phyloP scores from a whole-genome alignment of 2,329 filamentous ascomycete genomes.

The Epichloe gansuensis region DNA sequence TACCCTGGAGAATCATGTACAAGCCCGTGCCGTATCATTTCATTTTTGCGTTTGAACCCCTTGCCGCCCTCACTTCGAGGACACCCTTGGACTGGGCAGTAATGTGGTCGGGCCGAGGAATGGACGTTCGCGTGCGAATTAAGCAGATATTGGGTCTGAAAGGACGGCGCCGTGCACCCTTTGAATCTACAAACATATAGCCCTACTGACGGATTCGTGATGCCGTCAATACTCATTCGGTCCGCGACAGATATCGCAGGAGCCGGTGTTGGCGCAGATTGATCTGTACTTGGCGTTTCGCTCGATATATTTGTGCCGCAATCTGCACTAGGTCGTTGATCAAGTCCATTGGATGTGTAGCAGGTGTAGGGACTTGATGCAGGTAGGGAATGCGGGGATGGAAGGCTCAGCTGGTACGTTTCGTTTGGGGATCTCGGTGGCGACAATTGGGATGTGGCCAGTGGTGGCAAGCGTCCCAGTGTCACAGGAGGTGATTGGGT shows the following conservation, averaged over 20 bases:
- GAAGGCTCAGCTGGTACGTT: constrained; percentile 29
- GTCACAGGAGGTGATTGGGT: constrained; percentile 23
- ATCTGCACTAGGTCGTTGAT: constrained; percentile 26
- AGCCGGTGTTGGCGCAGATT: constrained; percentile 29
- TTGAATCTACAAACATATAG: constrained; percentile 44
- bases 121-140: constrained; percentile 70
- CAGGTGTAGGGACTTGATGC: constrained; percentile 27
- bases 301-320: constrained; percentile 30
- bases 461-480: constrained; percentile 19
- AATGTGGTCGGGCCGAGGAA: constrained; percentile 51
- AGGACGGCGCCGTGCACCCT: constrained; percentile 59
- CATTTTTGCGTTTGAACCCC: constrained; percentile 60
- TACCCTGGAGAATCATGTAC: constrained; percentile 93
- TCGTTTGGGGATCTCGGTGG: constrained; percentile 40
- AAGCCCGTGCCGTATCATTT: constrained; percentile 65
- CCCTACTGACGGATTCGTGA: constrained; percentile 38
- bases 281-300: constrained; percentile 34
- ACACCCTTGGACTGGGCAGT: constrained; percentile 49
- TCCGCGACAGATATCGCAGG: constrained; percentile 30
- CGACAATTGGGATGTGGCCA: constrained; percentile 20
- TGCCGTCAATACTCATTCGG: constrained; percentile 45
- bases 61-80: constrained; percentile 51
- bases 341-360: constrained; percentile 17
- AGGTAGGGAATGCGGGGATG: constrained; percentile 33
- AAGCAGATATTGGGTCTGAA: constrained; percentile 64